Conservation (phyloP, 257 asterid species). For the Sherardia arvensis region DNA sequence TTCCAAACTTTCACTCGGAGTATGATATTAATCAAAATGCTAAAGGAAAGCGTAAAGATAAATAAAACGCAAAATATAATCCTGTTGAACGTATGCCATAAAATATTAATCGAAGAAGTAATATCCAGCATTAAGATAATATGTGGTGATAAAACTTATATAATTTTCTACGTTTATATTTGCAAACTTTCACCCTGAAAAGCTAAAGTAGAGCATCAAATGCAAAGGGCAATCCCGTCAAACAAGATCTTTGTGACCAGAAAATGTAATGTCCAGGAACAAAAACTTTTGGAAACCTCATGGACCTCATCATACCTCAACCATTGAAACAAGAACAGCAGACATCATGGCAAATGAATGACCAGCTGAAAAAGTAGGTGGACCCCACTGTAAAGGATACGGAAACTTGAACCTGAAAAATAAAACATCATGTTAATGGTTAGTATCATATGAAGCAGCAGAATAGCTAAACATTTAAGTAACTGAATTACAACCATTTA, state of each 20-base stretch:
- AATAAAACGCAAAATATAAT: too few relatives aligned
- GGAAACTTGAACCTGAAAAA: conserved; percentile 81
- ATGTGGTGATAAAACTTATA: not conserved
- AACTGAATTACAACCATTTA: conserved; percentile 55
- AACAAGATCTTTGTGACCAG: not conserved
- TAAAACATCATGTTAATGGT: conserved; percentile 2
- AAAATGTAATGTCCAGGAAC: not conserved
- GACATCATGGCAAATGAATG: conserved; percentile 97
- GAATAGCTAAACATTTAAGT: not conserved
- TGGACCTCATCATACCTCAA: conserved; percentile 52
- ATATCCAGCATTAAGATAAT: not conserved
- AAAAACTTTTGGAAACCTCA: not conserved
- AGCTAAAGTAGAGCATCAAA: not conserved
- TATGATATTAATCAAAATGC: not conserved
- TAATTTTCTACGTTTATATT: too few relatives aligned
- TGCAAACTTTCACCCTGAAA: not conserved
- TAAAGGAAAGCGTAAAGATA: not conserved
- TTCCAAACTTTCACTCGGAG: not conserved
- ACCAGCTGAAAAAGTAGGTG: conserved; percentile 90
- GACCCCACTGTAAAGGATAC: conserved; percentile 97
- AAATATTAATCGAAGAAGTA: conserved; percentile 9
- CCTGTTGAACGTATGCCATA: too few relatives aligned
- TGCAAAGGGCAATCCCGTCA: not conserved
- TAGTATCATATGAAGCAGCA: conserved; percentile 1
- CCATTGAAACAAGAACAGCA: conserved; percentile 97